Conservation (phyloP, 495 filamentous ascomycete genomes). For the Trichoderma erinaceum region DNA sequence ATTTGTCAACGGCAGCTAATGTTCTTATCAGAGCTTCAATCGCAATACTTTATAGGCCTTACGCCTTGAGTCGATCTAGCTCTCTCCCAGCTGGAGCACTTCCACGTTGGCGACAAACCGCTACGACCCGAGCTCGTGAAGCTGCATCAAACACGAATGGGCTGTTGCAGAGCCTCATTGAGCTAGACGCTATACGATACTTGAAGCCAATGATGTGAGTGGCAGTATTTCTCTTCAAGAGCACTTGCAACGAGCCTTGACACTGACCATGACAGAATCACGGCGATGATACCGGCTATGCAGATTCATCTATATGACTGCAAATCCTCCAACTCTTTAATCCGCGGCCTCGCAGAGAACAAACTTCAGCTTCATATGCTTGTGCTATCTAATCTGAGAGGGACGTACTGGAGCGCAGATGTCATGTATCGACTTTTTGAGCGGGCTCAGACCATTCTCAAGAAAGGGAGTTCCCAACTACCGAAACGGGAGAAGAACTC, state of each 20-base stretch:
- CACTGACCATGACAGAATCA: conserved; percentile 24
- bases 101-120: conserved; percentile 8
- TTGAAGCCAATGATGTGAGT: conserved; percentile 33
- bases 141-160: conserved; percentile 33
- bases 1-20: neutral
- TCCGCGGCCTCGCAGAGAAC: conserved; percentile 32
- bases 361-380: conserved; percentile 40
- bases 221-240: conserved; percentile 15
- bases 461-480: conserved; percentile 9
- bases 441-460: conserved; percentile 18
- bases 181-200: conserved; percentile 27
- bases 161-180: conserved; percentile 29
- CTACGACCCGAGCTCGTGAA: conserved; percentile 22
- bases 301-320: conserved; percentile 36
- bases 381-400: conserved; percentile 34
- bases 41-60: conserved; percentile 20
- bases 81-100: conserved; percentile 15
- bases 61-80: conserved; percentile 16
- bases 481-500: neutral
- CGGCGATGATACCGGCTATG: conserved; percentile 37
- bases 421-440: conserved; percentile 21
- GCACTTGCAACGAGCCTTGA: neutral
- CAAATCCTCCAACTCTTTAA: conserved; percentile 27
- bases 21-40: conserved; percentile 16
- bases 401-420: conserved; percentile 28